phyloP scores from a whole-genome alignment of 208 protist species.

The Trichomonas gallinae region DNA sequence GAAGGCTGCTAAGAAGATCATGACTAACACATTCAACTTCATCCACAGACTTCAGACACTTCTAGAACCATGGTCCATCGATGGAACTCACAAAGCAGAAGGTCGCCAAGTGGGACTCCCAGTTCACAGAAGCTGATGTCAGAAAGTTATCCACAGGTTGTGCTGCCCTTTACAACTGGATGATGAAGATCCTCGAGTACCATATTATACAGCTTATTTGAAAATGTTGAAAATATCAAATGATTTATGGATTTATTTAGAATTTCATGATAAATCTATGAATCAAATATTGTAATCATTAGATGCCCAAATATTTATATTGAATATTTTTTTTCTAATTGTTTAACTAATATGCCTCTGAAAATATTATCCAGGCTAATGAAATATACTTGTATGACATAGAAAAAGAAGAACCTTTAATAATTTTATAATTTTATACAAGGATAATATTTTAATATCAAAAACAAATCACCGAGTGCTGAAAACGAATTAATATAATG shows the following conservation, averaged over 20 bases:
- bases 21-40: conserved; percentile 79
- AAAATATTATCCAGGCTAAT: conserved; percentile 21
- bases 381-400: background rate
- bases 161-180: conserved; percentile 47
- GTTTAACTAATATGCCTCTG: no score
- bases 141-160: background rate
- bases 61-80: conserved; percentile 55
- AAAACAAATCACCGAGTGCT: no score
- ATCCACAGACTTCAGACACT: conserved; percentile 61
- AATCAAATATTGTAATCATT: no score
- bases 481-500: no score
- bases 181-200: conserved; percentile 14
- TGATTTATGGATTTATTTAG: no score
- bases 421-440: no score
- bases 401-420: no score
- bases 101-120: conserved; percentile 56
- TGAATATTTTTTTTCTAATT: no score
- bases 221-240: background rate
- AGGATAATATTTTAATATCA: no score
- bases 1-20: conserved; percentile 85
- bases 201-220: background rate
- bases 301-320: no score
- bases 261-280: no score
- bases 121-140: conserved; percentile 55
- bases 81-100: conserved; percentile 29